A percentile compares a stretch with the other conserved stretches of the same genome.
These are phyloP conservation scores for Geotrichum cucujoidarum DNA, from an alignment of 1,139 yeast species.

Conservation along the genomic window DNA sequence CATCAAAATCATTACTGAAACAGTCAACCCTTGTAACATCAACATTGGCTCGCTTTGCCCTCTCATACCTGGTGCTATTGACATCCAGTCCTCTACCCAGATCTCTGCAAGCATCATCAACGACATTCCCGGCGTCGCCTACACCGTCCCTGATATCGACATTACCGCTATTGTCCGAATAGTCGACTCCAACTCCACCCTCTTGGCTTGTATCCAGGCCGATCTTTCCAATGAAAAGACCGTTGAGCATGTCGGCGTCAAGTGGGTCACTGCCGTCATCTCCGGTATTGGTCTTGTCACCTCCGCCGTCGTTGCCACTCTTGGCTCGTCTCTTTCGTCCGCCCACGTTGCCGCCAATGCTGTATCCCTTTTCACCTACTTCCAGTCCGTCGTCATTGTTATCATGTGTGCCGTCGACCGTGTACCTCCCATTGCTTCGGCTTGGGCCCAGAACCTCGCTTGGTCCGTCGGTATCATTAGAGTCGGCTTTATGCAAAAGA, in stretches of 20 bases:
- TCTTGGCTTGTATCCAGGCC: conserved; percentile 89
- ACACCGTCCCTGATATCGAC: conserved; percentile 88
- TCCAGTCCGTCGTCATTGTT: conserved; percentile 87
- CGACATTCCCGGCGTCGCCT: conserved; percentile 79
- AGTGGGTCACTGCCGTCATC: conserved; percentile 98
- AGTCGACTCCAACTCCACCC: conserved; percentile 33
- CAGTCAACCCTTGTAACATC: conserved; percentile 61
- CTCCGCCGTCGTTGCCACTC: conserved; percentile 79
- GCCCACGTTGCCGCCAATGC: conserved; percentile 97
- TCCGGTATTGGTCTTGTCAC: conserved; percentile 86
- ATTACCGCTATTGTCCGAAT: conserved; percentile 79
- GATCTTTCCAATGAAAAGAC: conserved; percentile 80
- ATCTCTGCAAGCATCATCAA: conserved; percentile 44
- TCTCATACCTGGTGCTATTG: conserved; percentile 77
- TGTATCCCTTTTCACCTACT: conserved; percentile 82
- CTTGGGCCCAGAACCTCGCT: conserved; percentile 94
- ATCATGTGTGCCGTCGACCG: conserved; percentile 93
- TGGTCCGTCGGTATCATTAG: conserved; percentile 93
- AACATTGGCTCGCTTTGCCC: conserved; percentile 63
- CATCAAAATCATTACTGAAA: conserved; percentile 52
- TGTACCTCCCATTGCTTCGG: conserved; percentile 94
- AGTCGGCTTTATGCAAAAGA: conserved; percentile 71
- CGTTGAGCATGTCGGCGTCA: conserved; percentile 86
- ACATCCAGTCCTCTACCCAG: conserved; percentile 51
- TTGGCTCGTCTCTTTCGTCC: conserved; percentile 91